Percentiles rank a stretch among this genome's conserved stretches.
These are phyloP conservation scores for Casuarina equisetifolia DNA, from an alignment of 306 rosid genomes.

Conservation along the genomic window DNA sequence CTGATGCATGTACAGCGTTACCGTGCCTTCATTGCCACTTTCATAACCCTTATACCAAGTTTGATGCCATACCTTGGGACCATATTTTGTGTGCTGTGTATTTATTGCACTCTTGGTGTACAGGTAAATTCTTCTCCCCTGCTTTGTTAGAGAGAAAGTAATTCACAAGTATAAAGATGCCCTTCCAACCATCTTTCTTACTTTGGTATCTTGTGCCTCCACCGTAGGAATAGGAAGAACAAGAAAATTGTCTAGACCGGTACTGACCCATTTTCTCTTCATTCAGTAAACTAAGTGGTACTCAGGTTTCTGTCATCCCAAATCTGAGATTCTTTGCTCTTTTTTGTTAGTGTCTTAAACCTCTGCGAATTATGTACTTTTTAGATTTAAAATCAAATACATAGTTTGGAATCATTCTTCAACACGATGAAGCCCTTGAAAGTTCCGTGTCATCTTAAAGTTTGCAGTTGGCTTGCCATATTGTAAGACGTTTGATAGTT, in stretches of 20 bases:
- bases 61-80: constrained; percentile 97
- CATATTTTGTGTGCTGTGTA: constrained; percentile 74
- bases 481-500: not conserved
- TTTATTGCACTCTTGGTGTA: constrained; percentile 85
- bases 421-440: not conserved
- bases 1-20: constrained; percentile 79
- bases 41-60: constrained; percentile 90
- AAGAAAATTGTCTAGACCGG: not conserved
- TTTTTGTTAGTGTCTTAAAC: too few species aligned
- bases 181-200: not conserved
- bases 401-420: not conserved
- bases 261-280: not conserved
- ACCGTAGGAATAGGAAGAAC: not conserved
- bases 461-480: not conserved
- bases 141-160: constrained; percentile 16
- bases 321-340: not conserved
- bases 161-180: constrained; percentile 21
- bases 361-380: not conserved
- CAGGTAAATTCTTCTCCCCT: constrained; percentile 62
- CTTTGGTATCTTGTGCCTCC: not conserved
- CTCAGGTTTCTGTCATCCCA: not conserved
- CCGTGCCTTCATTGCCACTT: constrained; percentile 90
- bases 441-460: not conserved
- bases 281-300: not conserved
- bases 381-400: not conserved